Base-by-base conservation (phyloP, 2,329 filamentous ascomycete species). In the Epichloe uncinata region DNA sequence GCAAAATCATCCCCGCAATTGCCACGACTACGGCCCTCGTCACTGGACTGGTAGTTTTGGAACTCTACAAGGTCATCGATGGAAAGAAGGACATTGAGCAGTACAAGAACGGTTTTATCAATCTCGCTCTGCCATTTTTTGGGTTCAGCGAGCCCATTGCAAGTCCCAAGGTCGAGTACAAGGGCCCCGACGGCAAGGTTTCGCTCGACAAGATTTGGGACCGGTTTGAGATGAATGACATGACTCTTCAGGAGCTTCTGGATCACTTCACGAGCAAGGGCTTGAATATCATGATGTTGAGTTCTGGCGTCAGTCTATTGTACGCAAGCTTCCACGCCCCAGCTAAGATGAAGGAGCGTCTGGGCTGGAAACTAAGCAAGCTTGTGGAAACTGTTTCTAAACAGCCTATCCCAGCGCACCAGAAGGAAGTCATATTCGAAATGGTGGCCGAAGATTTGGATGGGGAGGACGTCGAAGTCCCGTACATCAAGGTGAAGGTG, bases 101-200 rank as follows among this genome's bases (percentile, higher is more conserved):
- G 69, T 98, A 94, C 82, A 97, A 97, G 79, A 98, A 98, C 64
- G 93, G 93, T 15, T 98, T 98, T 68, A 77, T 97, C 70, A 98
- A 98, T 71, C 72, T 98, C 57, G 93, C 93, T 1, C 73, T 98
- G 55, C 93, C 93, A 1, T 97, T 98, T 78, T 95, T 98, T 59
- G 91, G 91, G 38, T 98, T 98, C 78, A 95, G 88, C 62, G 93
- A 98, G 70, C 93, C 93, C 2, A 94, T 98, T 59, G 82, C 83
- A 5, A 95, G 88, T 58, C 88, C 90, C 33, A 97, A 96, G 77
- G 87, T 91, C 56, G 87, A 81, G 60, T 98, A 97, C 71, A 73
- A 82, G 63, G 85, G 88, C 20, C 84, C 83, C 48, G 70, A 86
- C 41, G 86, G 85, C 61, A 84, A 85, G 58, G 87, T 95, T 16